phyloP scores from a whole-genome alignment of 306 rosid genomes.

The Vigna nakashimae region DNA sequence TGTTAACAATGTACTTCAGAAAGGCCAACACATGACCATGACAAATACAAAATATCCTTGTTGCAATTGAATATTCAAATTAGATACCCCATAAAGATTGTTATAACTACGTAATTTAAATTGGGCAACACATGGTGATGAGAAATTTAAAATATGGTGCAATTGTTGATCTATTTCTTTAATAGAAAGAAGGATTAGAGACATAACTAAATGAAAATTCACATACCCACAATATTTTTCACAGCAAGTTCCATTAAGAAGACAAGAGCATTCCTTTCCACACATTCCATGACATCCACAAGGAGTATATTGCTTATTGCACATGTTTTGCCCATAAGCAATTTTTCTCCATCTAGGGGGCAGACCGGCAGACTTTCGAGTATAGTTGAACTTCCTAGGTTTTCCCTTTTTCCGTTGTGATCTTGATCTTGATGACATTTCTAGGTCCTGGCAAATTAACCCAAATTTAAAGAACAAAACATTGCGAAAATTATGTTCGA shows the following conservation, averaged over 20 bases:
- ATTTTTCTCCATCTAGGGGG: slow-evolving; percentile 73
- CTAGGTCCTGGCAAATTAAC: slow-evolving; percentile 57
- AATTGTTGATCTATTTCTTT: neutral
- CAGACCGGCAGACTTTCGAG: slow-evolving; percentile 80
- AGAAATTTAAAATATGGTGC: slow-evolving; percentile 34
- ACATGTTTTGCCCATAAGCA: slow-evolving; percentile 62
- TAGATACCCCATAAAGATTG: neutral
- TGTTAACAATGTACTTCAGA: too few relatives aligned
- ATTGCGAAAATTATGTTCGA: slow-evolving; percentile 12
- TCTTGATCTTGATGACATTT: slow-evolving; percentile 64
- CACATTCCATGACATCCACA: slow-evolving; percentile 79
- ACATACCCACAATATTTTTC: slow-evolving; percentile 94
- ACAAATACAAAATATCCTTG: too few relatives aligned
- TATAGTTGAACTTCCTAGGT: slow-evolving; percentile 64
- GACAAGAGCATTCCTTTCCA: slow-evolving; percentile 84
- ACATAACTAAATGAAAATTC: slow-evolving; percentile 8
- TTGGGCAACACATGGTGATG: neutral
- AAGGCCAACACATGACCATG: too few relatives aligned
- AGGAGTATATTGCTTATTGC: slow-evolving; percentile 69
- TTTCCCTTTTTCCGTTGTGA: slow-evolving; percentile 67
- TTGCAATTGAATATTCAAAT: neutral
- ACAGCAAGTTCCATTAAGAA: slow-evolving; percentile 69
- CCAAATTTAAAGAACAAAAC: slow-evolving; percentile 26
- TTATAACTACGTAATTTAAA: neutral
- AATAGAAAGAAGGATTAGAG: neutral